Evolutionary conservation across 352 stramenopile genomes (phyloP).

Genomic region (Pythium apleroticum): DNA sequence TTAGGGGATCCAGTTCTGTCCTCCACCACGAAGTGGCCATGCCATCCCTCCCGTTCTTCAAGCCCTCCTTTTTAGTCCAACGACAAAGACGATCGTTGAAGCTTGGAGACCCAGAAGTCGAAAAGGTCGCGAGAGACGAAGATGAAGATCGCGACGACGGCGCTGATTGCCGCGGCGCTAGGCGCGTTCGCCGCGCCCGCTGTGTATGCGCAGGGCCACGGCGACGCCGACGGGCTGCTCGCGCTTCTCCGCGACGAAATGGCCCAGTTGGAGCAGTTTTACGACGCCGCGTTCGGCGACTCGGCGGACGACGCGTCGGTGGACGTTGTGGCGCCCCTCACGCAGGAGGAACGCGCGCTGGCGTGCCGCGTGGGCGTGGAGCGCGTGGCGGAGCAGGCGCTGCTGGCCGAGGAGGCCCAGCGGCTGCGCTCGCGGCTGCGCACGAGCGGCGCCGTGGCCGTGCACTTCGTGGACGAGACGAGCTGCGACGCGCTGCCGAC

Average conservation of each 20-base stretch:
- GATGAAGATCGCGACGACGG: constrained; percentile 22
- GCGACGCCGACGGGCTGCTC: constrained; percentile 26
- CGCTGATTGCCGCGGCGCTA: constrained; percentile 2
- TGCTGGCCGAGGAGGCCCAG: constrained; percentile 31
- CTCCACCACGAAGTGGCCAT: not conserved
- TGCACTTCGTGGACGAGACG: constrained; percentile 42
- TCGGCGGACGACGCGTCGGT: constrained; percentile 10
- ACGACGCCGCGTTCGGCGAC: constrained; percentile 24
- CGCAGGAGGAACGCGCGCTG: constrained; percentile 28
- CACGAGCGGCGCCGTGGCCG: constrained; percentile 36
- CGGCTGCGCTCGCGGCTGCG: constrained; percentile 37
- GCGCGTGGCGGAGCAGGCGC: constrained; percentile 45
- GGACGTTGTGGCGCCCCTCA: constrained; percentile 5
- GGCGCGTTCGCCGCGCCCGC: not conserved
- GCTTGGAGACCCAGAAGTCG: constrained; percentile 9
- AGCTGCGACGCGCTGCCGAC: constrained; percentile 52
- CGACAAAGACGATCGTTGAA: constrained; percentile 15
- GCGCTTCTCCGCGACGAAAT: constrained; percentile 38
- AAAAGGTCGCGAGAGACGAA: constrained; percentile 4
- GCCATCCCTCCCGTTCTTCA: constrained; percentile 28
- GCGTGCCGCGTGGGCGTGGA: constrained; percentile 53
- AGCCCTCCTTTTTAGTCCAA: constrained; percentile 6
- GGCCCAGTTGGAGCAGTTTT: constrained; percentile 45
- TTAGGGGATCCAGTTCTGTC: not conserved
- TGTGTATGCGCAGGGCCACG: constrained; percentile 9